Conservation (phyloP, 2,329 filamentous ascomycete genomes). For the Diaporthe humulicola region DNA sequence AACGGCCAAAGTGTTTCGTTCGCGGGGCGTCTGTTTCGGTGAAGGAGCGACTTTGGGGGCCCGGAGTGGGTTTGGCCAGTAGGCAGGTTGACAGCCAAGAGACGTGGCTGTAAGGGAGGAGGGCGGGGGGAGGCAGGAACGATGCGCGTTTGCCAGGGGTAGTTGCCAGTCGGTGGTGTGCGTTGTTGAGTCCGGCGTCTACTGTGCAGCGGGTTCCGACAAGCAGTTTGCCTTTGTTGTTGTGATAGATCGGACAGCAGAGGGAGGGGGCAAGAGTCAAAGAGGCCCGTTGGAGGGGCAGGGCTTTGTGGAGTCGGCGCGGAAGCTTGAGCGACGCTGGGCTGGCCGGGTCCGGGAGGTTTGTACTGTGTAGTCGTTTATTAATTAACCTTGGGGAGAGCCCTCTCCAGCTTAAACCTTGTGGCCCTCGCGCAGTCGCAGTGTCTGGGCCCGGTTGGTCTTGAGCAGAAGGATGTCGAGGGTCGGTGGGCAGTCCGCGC, state of each 20-base stretch:
- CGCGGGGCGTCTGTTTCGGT: conserved; percentile 20
- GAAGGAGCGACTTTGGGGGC: conserved; percentile 14
- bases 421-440: background rate
- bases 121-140: background rate
- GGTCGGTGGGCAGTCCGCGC: conserved; percentile 2
- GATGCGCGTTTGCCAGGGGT: background rate
- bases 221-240: background rate
- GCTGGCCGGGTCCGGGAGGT: conserved; percentile 20
- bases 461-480: background rate
- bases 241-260: conserved; percentile 7
- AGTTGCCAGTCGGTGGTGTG: background rate
- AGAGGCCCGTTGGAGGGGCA: conserved; percentile 25
- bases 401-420: background rate
- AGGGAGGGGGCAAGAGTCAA: background rate
- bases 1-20: conserved; percentile 28
- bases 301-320: conserved; percentile 27
- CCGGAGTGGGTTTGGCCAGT: conserved; percentile 10
- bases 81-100: conserved; percentile 22
- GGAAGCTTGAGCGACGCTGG: conserved; percentile 18
- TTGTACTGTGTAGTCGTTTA: background rate
- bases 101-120: conserved; percentile 7
- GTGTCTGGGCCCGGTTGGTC: background rate
- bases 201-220: background rate
- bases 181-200: background rate
- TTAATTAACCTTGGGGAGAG: background rate